Conservation (phyloP, 139 green algal genomes). For the Asterochloris erici region DNA sequence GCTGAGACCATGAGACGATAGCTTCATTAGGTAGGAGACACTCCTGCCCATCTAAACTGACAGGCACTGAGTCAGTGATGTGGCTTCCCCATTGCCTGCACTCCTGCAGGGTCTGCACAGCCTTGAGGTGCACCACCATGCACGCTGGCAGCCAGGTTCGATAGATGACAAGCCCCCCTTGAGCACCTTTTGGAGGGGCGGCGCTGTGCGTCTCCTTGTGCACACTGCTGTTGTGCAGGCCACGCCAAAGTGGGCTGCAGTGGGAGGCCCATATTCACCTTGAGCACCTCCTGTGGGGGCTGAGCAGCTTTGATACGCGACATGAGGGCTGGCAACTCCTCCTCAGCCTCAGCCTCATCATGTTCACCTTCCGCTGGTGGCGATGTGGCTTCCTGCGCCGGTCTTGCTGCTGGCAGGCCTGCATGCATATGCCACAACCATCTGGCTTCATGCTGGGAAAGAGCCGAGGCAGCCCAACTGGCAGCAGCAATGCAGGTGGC, state of each 20-base stretch:
- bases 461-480: background rate
- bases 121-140: too few relatives aligned
- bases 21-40: too few relatives aligned
- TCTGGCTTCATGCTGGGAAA: background rate
- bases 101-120: too few relatives aligned
- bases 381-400: background rate
- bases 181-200: background rate
- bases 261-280: slow-evolving; percentile 7
- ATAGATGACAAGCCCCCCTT: background rate
- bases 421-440: background rate
- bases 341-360: slow-evolving; percentile 23
- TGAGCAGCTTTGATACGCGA: slow-evolving; percentile 24
- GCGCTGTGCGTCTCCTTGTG: background rate
- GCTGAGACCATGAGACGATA: too few relatives aligned
- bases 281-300: slow-evolving; percentile 35
- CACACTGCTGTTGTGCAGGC: background rate
- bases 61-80: too few relatives aligned
- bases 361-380: background rate
- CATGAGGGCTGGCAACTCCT: slow-evolving; percentile 24
- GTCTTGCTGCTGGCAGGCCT: background rate
- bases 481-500: background rate
- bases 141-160: background rate
- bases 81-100: too few relatives aligned
- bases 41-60: too few relatives aligned
- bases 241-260: background rate